A percentile compares a stretch with the other conserved stretches of the same genome.
Conservation (phyloP, 768 basidiomycete species). For the Calocybe indica region DNA sequence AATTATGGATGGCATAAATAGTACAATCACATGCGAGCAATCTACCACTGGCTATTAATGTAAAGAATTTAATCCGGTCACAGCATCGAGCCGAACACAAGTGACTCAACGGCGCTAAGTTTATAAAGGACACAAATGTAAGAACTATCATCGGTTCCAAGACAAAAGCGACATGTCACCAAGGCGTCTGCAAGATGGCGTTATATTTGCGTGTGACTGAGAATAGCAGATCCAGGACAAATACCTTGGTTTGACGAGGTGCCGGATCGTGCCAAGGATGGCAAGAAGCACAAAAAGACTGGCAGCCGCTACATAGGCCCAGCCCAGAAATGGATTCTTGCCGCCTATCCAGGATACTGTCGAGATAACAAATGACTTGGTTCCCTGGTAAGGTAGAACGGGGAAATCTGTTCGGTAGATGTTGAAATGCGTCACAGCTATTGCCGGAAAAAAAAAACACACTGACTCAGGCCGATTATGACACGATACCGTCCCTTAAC, state of each 20-base stretch:
- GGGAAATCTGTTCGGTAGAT: conserved; percentile 68
- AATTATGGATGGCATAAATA: too few species aligned
- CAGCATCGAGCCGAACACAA: too few species aligned
- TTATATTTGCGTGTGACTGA: conserved; percentile 4
- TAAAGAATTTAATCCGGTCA: background rate
- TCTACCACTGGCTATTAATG: conserved; percentile 5
- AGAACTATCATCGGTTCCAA: conserved; percentile 58
- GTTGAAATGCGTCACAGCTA: conserved; percentile 7
- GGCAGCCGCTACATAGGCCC: conserved; percentile 93
- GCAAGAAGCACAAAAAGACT: conserved; percentile 85
- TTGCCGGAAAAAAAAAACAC: conserved; percentile 2
- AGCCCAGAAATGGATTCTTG: conserved; percentile 96
- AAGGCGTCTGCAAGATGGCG: conserved; percentile 47
- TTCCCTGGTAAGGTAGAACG: conserved; percentile 84
- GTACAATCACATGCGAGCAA: background rate
- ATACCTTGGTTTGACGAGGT: conserved; percentile 88
- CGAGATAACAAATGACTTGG: conserved; percentile 94
- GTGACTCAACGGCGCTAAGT: too few species aligned
- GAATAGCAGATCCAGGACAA: conserved; percentile 11
- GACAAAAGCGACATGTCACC: conserved; percentile 86
- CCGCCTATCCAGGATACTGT: conserved; percentile 99
- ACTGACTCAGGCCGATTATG: conserved; percentile 76
- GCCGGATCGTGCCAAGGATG: conserved; percentile 82
- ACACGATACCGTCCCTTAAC: conserved; percentile 70
- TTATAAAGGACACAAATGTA: too few species aligned